phyloP scores from a whole-genome alignment of 2,329 filamentous ascomycete genomes.

The Aspergillus quadricinctus region DNA sequence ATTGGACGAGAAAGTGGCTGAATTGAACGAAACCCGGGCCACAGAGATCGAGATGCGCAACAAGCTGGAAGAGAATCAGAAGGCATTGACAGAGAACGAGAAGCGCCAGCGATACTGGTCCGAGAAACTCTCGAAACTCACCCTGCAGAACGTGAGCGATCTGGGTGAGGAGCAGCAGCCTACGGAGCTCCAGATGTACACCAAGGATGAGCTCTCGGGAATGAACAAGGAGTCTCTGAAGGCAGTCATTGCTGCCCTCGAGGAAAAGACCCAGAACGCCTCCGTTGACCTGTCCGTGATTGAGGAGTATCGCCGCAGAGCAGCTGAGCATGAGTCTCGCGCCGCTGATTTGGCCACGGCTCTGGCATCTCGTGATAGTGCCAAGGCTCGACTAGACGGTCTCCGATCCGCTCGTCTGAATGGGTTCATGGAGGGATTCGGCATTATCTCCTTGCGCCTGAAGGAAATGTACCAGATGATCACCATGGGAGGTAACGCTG shows the following conservation, averaged over 20 bases:
- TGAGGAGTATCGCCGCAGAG: conserved; percentile 78
- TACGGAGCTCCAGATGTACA: conserved; percentile 67
- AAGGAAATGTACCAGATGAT: conserved; percentile 99
- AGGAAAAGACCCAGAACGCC: conserved; percentile 76
- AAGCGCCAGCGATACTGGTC: conserved; percentile 81
- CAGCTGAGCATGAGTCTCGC: conserved; percentile 74
- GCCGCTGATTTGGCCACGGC: conserved; percentile 80
- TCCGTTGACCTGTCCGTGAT: conserved; percentile 86
- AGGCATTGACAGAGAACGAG: conserved; percentile 79
- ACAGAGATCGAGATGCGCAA: conserved; percentile 97
- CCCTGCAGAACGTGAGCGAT: conserved; percentile 74
- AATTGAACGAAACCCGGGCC: conserved; percentile 83
- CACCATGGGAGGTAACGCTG: conserved; percentile 97
- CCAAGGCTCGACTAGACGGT: conserved; percentile 90
- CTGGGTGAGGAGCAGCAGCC: conserved; percentile 53
- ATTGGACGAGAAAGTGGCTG: conserved; percentile 77
- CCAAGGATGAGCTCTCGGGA: conserved; percentile 62
- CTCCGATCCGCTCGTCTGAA: conserved; percentile 84
- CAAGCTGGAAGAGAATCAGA: conserved; percentile 94
- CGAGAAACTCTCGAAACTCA: conserved; percentile 80
- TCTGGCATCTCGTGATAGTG: conserved; percentile 71
- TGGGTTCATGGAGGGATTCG: conserved; percentile 98
- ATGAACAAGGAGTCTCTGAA: conserved; percentile 62
- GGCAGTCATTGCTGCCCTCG: conserved; percentile 60
- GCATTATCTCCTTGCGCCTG: conserved; percentile 83